Evolutionary conservation across 176 grass and related monocot species (phyloP).

Genomic region (Puya raimondii): DNA sequence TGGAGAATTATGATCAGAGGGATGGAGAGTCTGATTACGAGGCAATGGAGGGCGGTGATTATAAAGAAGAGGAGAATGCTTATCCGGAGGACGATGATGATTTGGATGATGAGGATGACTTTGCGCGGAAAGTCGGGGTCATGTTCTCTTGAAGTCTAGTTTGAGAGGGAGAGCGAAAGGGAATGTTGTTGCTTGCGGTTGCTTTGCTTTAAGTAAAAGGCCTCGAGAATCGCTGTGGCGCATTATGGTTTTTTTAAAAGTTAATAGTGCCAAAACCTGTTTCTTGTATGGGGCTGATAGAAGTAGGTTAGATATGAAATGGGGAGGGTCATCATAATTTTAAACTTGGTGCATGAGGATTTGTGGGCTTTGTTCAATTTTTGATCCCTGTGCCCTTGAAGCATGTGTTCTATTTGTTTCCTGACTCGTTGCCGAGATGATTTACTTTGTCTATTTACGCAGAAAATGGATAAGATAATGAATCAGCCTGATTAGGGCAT

Average conservation of each 20-base stretch:
- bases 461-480: constrained; percentile 9
- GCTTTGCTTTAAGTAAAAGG: constrained; percentile 23
- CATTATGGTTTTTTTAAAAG: constrained; percentile 24
- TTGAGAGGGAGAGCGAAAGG: neutral
- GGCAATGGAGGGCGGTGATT: constrained; percentile 32
- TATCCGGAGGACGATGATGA: constrained; percentile 57
- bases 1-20: constrained; percentile 42
- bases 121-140: constrained; percentile 72
- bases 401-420: neutral
- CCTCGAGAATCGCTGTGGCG: constrained; percentile 22
- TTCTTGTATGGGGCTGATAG: constrained; percentile 31
- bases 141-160: constrained; percentile 42
- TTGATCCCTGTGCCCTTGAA: constrained; percentile 27
- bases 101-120: constrained; percentile 64
- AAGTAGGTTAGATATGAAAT: constrained; percentile 32
- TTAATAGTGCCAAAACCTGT: constrained; percentile 30
- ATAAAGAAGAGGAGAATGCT: constrained; percentile 49
- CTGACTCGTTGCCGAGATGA: neutral
- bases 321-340: constrained; percentile 28
- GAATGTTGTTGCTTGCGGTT: constrained; percentile 17
- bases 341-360: constrained; percentile 32
- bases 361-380: constrained; percentile 26
- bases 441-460: neutral
- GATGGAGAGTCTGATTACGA: constrained; percentile 46
- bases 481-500: neutral